Evolutionary conservation across 2,329 filamentous ascomycete species (phyloP).

Genomic region (Chaetoscypha palmicola): DNA sequence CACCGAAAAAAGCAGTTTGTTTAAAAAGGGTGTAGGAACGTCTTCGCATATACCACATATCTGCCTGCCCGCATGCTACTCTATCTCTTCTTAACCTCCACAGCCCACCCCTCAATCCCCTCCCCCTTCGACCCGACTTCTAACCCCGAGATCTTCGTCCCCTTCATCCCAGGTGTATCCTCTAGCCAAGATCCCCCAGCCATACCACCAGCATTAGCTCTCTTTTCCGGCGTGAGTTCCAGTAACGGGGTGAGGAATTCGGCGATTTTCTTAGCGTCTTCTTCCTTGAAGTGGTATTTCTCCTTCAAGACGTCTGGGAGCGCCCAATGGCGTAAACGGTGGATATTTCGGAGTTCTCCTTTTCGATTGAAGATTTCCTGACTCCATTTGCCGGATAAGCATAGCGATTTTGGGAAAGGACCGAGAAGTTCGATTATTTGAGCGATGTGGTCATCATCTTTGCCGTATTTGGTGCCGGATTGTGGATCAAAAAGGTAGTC

Average conservation of each 20-base stretch:
- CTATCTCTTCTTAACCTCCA: conserved; percentile 70
- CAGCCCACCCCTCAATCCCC: conserved; percentile 89
- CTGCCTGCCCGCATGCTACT: too few species aligned
- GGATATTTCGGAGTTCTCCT: conserved; percentile 94
- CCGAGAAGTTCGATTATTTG: conserved; percentile 97
- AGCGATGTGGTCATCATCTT: conserved; percentile 98
- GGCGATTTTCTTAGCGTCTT: conserved; percentile 71
- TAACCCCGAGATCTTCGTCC: conserved; percentile 63
- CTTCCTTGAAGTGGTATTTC: conserved; percentile 89
- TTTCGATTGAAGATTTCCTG: conserved; percentile 99
- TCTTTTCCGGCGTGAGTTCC: conserved; percentile 76
- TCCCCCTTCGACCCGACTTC: conserved; percentile 78
- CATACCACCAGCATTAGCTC: conserved; percentile 96
- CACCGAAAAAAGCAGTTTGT: too few species aligned
- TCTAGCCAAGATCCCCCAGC: conserved; percentile 75
- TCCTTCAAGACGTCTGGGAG: conserved; percentile 86
- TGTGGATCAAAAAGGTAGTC: conserved; percentile 98
- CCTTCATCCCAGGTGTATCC: conserved; percentile 83
- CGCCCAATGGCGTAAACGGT: conserved; percentile 92
- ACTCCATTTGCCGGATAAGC: conserved; percentile 90
- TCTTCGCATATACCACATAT: too few species aligned
- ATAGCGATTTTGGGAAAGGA: conserved; percentile 85
- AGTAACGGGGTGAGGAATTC: conserved; percentile 88
- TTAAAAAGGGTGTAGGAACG: too few species aligned
- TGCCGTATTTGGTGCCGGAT: conserved; percentile 97